Conservation (phyloP, 441 rosid genomes). For the Biscutella laevigata region DNA sequence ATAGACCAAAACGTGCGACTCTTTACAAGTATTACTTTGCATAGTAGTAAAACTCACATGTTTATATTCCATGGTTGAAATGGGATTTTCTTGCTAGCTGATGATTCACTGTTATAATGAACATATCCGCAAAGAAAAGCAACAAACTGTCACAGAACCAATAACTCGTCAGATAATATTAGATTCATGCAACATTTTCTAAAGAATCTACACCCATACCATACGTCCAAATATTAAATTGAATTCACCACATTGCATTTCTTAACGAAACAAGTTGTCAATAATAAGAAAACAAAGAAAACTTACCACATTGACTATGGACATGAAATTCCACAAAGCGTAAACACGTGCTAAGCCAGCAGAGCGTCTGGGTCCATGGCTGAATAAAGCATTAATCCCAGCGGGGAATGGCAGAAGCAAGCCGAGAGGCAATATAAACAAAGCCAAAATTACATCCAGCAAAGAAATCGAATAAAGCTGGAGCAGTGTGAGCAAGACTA, state of each 20-base stretch:
- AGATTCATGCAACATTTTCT: slow-evolving; percentile 11
- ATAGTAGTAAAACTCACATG: slow-evolving; percentile 58
- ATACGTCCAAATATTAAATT: no score
- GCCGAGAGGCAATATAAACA: slow-evolving; percentile 87
- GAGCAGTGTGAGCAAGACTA: slow-evolving; percentile 95
- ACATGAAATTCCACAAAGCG: slow-evolving; percentile 90
- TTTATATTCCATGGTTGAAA: slow-evolving; percentile 95
- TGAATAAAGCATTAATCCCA: slow-evolving; percentile 97
- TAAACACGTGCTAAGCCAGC: slow-evolving; percentile 96
- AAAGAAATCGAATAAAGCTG: slow-evolving; percentile 91
- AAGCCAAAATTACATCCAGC: slow-evolving; percentile 72
- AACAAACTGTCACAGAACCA: slow-evolving; percentile 48
- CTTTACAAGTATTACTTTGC: not conserved
- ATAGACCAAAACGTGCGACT: not conserved
- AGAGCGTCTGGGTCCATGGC: slow-evolving; percentile 97
- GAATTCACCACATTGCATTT: not conserved
- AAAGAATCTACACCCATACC: slow-evolving; percentile 4
- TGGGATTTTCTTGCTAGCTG: slow-evolving; percentile 57
- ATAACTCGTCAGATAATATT: slow-evolving; percentile 15
- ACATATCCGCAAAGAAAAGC: slow-evolving; percentile 88
- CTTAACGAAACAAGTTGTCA: not conserved
- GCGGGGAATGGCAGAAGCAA: slow-evolving; percentile 97
- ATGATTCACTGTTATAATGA: slow-evolving; percentile 57
- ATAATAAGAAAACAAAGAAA: no score
- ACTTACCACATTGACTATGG: slow-evolving; percentile 91